Evolutionary conservation across 2,329 filamentous ascomycete genomes (phyloP).

Genomic region (Colletotrichum incanum): DNA sequence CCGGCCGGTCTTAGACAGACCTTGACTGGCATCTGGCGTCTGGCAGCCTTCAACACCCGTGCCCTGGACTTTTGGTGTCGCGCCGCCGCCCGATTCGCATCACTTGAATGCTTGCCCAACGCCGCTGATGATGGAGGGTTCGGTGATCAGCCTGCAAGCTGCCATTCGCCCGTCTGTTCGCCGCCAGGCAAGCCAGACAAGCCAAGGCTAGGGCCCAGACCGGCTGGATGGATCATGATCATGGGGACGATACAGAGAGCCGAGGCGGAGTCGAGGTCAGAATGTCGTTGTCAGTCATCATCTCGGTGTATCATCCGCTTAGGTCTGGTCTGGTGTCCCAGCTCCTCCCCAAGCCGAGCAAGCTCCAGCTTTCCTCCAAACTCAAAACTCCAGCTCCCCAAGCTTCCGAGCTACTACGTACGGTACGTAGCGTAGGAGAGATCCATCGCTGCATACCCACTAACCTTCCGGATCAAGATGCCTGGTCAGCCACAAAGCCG

Average conservation of each 20-base stretch:
- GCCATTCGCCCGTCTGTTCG: slow-evolving; percentile 37
- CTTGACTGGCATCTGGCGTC: slow-evolving; percentile 35
- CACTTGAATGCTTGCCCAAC: slow-evolving; percentile 38
- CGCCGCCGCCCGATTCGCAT: slow-evolving; percentile 27
- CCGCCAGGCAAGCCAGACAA: slow-evolving; percentile 12
- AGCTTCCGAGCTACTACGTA: slow-evolving; percentile 2
- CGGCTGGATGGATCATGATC: slow-evolving; percentile 23
- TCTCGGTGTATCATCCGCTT: slow-evolving; percentile 28
- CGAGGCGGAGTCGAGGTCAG: slow-evolving; percentile 16
- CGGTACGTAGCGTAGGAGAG: slow-evolving; percentile 5
- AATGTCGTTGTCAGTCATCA: slow-evolving; percentile 24
- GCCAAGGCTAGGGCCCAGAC: slow-evolving; percentile 32
- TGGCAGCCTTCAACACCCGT: slow-evolving; percentile 30
- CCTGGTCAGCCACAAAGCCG: slow-evolving; percentile 14
- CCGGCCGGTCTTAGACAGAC: slow-evolving; percentile 38
- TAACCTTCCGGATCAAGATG: slow-evolving; percentile 35
- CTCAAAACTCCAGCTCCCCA: slow-evolving; percentile 1
- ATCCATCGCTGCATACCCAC: slow-evolving; percentile 25
- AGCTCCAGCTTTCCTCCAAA: slow-evolving; percentile 19
- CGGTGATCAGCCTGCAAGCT: slow-evolving; percentile 10
- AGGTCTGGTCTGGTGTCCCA: slow-evolving; percentile 15
- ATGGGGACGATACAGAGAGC: slow-evolving; percentile 18
- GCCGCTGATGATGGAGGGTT: slow-evolving; percentile 35
- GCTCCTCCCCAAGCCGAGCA: slow-evolving; percentile 2
- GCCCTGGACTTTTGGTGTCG: slow-evolving; percentile 25